Conservation (phyloP, 768 basidiomycete species). For the Leccinum obscurum region DNA sequence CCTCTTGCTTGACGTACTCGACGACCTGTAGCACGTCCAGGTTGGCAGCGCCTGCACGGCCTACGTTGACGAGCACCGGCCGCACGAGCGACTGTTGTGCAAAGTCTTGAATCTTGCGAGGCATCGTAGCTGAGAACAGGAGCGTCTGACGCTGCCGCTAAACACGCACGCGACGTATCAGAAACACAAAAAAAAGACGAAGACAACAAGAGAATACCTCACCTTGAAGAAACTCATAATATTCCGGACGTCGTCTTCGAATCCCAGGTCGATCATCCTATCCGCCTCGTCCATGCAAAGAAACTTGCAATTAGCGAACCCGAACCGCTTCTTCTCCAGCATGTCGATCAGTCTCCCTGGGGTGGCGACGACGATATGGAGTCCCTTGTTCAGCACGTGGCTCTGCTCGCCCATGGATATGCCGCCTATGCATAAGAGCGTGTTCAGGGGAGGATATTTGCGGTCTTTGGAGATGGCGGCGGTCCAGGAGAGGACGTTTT, state of each 20-base stretch:
- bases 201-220: slow-evolving; percentile 15
- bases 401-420: slow-evolving; percentile 99
- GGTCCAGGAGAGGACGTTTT: slow-evolving; percentile 89
- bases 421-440: slow-evolving; percentile 93
- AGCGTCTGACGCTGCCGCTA: slow-evolving; percentile 96
- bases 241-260: slow-evolving; percentile 97
- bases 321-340: slow-evolving; percentile 93
- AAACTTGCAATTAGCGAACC: slow-evolving; percentile 92
- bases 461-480: slow-evolving; percentile 75
- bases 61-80: slow-evolving; percentile 95
- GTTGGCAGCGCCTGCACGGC: slow-evolving; percentile 96
- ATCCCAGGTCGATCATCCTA: slow-evolving; percentile 98
- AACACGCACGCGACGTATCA: neutral
- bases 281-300: slow-evolving; percentile 99
- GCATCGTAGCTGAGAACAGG: slow-evolving; percentile 99
- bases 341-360: slow-evolving; percentile 97
- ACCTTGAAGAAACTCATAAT: slow-evolving; percentile 99
- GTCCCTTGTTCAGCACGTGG: slow-evolving; percentile 84
- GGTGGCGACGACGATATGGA: slow-evolving; percentile 96
- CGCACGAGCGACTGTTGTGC: slow-evolving; percentile 95
- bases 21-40: slow-evolving; percentile 95
- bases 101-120: slow-evolving; percentile 97
- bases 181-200: no score
- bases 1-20: slow-evolving; percentile 99
- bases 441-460: slow-evolving; percentile 82